Conservation (phyloP, 768 basidiomycete genomes). For the Tylopilus vinaceipallidus region DNA sequence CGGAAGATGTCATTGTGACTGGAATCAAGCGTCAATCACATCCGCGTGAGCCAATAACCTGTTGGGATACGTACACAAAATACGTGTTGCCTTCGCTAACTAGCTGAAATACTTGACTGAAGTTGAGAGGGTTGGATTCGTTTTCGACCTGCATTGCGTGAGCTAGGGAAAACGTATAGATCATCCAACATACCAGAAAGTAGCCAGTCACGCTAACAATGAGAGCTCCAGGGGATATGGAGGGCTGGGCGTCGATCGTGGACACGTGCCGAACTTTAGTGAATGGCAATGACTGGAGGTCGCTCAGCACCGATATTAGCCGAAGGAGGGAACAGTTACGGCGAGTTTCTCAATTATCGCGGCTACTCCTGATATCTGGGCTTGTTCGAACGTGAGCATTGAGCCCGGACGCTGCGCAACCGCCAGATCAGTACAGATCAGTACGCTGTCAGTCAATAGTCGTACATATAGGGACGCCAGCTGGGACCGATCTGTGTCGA, state of each 20-base stretch:
- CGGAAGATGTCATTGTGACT: slow-evolving; percentile 93
- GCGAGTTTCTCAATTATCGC: slow-evolving; percentile 71
- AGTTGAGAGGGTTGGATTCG: slow-evolving; percentile 73
- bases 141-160: slow-evolving; percentile 69
- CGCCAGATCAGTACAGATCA: slow-evolving; percentile 31
- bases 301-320: not conserved
- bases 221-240: slow-evolving; percentile 51
- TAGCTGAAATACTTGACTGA: slow-evolving; percentile 93
- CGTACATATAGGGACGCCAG: slow-evolving; percentile 78
- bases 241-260: slow-evolving; percentile 89
- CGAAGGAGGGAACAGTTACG: slow-evolving; percentile 38
- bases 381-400: slow-evolving; percentile 83
- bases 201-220: slow-evolving; percentile 89
- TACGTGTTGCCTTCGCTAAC: slow-evolving; percentile 70
- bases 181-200: slow-evolving; percentile 53
- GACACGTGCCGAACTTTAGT: slow-evolving; percentile 74
- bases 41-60: not conserved
- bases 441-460: slow-evolving; percentile 16
- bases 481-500: slow-evolving; percentile 58
- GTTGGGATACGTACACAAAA: slow-evolving; percentile 68
- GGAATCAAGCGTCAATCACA: slow-evolving; percentile 6
- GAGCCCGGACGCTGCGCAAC: slow-evolving; percentile 64
- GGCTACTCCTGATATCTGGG: slow-evolving; percentile 49
- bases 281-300: slow-evolving; percentile 70
- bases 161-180: slow-evolving; percentile 1